phyloP scores from a whole-genome alignment of 129 eudicot genomes.

The Centaurea solstitialis region DNA sequence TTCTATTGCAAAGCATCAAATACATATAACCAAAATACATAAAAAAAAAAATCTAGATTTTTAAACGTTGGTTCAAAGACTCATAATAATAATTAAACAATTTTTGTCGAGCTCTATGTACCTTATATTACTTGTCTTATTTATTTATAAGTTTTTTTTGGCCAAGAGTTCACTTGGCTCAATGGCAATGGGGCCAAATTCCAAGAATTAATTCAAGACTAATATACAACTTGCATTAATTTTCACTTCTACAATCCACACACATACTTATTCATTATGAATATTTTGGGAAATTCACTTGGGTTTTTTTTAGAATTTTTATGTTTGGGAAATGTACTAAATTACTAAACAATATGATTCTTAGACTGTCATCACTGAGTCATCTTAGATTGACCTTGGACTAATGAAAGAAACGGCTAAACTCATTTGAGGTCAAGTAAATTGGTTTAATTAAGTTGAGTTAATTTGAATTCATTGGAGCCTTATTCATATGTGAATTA shows the following conservation, averaged over 20 bases:
- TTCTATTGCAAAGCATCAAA: constrained; percentile 28
- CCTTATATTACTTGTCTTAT: constrained; percentile 39
- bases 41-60: not conserved
- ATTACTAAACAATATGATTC: not conserved
- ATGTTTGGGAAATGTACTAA: not conserved
- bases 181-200: constrained; percentile 57
- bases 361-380: not conserved
- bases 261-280: constrained; percentile 15
- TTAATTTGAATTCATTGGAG: not conserved
- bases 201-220: constrained; percentile 44
- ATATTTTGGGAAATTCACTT: constrained; percentile 6
- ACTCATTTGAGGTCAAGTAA: no score
- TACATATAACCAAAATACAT: constrained; percentile 16
- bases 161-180: constrained; percentile 62
- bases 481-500: not conserved
- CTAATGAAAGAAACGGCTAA: not conserved
- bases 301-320: not conserved
- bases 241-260: constrained; percentile 40
- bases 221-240: constrained; percentile 26
- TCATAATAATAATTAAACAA: not conserved
- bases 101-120: constrained; percentile 62
- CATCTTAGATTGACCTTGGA: not conserved
- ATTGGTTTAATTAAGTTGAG: not conserved
- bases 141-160: constrained; percentile 10
- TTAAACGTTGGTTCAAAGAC: not conserved